Conservation (phyloP, 2,329 filamentous ascomycete species). For the Harringtonia lauricola region DNA sequence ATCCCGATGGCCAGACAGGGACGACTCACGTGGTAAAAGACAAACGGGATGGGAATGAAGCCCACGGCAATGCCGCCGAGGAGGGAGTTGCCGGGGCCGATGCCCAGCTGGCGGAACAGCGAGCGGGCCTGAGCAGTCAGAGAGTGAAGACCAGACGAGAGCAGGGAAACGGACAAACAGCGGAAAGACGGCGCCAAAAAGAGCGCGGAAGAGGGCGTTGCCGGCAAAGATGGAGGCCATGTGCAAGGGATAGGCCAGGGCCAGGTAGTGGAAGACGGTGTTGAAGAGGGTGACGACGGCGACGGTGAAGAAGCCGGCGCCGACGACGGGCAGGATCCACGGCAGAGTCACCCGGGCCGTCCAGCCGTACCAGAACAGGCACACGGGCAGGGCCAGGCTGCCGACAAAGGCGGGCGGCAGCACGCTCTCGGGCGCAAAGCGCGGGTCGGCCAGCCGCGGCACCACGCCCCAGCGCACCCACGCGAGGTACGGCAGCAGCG, state of each 20-base stretch:
- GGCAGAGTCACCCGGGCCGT: conserved; percentile 40
- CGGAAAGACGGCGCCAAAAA: conserved; percentile 48
- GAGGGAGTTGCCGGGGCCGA: conserved; percentile 44
- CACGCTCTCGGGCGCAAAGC: conserved; percentile 41
- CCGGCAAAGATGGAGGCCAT: conserved; percentile 48
- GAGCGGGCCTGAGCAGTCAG: conserved; percentile 52
- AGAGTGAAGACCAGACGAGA: too few species aligned
- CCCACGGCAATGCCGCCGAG: conserved; percentile 44
- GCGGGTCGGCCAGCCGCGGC: too few species aligned
- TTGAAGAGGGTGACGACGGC: conserved; percentile 45
- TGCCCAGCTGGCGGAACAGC: conserved; percentile 46
- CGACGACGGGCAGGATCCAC: conserved; percentile 46
- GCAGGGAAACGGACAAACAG: too few species aligned
- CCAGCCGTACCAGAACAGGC: conserved; percentile 53
- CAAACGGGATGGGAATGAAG: conserved; percentile 45
- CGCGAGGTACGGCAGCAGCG: conserved; percentile 41
- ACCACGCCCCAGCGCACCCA: too few species aligned
- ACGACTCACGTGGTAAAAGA: too few species aligned
- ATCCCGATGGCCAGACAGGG: too few species aligned
- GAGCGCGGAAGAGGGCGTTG: conserved; percentile 47
- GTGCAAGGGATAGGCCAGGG: conserved; percentile 43
- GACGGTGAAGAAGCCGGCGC: conserved; percentile 42
- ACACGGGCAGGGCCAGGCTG: conserved; percentile 40
- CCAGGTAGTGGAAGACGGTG: conserved; percentile 50
- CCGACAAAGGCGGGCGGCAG: conserved; percentile 43